phyloP scores from a whole-genome alignment of 2,329 filamentous ascomycete species.

The Escovopsis sp. region DNA sequence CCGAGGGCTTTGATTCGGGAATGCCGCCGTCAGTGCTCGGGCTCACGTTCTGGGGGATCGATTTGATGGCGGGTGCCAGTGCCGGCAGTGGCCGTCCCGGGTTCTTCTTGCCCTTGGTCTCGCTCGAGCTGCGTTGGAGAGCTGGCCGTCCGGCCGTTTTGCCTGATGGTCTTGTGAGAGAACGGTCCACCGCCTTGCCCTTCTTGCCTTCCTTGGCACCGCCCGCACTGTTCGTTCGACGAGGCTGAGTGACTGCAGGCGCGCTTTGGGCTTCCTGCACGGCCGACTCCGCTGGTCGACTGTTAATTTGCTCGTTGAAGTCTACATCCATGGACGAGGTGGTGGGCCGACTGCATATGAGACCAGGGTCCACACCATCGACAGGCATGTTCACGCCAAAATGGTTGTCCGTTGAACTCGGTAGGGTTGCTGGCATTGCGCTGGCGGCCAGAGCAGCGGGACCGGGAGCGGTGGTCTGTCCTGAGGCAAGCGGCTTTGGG shows the following conservation, averaged over 20 bases:
- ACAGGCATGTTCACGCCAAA: slow-evolving; percentile 33
- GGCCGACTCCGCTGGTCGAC: slow-evolving; percentile 14
- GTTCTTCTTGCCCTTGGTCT: slow-evolving; percentile 33
- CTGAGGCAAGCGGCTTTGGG: slow-evolving; percentile 32
- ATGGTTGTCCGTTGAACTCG: slow-evolving; percentile 31
- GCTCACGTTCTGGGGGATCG: slow-evolving; percentile 16
- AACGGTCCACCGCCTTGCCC: slow-evolving; percentile 27
- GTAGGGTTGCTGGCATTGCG: slow-evolving; percentile 27
- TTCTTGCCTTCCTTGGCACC: slow-evolving; percentile 29
- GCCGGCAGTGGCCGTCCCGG: slow-evolving; percentile 26
- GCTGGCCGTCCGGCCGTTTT: slow-evolving; percentile 34
- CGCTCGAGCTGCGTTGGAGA: slow-evolving; percentile 40
- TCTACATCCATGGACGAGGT: slow-evolving; percentile 30
- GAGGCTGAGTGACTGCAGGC: slow-evolving; percentile 21
- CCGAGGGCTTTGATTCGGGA: slow-evolving; percentile 25
- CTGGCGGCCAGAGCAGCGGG: neutral
- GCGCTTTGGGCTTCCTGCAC: slow-evolving; percentile 13
- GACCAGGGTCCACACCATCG: slow-evolving; percentile 42
- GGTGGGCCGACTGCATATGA: slow-evolving; percentile 39
- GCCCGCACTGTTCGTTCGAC: slow-evolving; percentile 30
- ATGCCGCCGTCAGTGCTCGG: slow-evolving; percentile 16
- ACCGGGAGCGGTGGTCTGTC: slow-evolving; percentile 2
- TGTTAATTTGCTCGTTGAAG: slow-evolving; percentile 17
- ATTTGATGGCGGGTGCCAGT: slow-evolving; percentile 31
- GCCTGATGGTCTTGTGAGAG: slow-evolving; percentile 33